These are phyloP conservation scores for Russula griseocarnosa DNA, from an alignment of 768 basidiomycete genomes.

Conservation along the genomic window DNA sequence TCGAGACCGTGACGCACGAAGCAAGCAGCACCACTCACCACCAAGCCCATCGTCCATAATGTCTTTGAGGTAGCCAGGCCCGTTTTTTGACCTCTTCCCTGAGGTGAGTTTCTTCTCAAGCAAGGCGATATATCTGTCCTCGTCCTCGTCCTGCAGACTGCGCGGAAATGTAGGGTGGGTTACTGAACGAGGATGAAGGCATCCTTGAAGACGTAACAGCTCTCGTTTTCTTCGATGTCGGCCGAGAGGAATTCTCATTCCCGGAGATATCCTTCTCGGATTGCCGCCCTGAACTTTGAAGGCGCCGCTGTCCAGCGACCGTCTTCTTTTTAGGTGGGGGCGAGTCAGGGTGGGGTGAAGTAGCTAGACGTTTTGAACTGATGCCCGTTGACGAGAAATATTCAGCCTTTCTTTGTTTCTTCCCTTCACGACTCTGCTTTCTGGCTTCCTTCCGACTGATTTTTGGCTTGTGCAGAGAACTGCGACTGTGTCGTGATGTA, in stretches of 20 bases:
- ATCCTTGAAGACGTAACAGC: constrained; percentile 29
- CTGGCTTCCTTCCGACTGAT: constrained; percentile 57
- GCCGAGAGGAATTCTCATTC: constrained; percentile 9
- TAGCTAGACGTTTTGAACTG: constrained; percentile 41
- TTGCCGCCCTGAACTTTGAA: constrained; percentile 6
- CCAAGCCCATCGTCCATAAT: constrained; percentile 77
- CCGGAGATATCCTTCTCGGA: constrained; percentile 14
- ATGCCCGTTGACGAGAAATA: constrained; percentile 43
- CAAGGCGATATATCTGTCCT: constrained; percentile 83
- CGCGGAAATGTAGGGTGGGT: constrained; percentile 30
- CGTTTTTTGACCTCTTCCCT: constrained; percentile 36
- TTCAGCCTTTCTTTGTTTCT: constrained; percentile 60
- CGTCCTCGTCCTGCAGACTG: constrained; percentile 52
- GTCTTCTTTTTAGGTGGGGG: constrained; percentile 51
- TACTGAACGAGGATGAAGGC: constrained; percentile 39
- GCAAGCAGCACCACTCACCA: constrained; percentile 46
- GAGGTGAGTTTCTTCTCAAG: constrained; percentile 75
- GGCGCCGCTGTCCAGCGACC: constrained; percentile 23
- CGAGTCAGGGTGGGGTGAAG: constrained; percentile 44
- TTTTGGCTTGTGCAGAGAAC: constrained; percentile 17
- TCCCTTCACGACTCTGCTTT: constrained; percentile 55
- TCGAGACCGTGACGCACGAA: constrained; percentile 2
- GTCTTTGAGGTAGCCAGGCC: constrained; percentile 42
- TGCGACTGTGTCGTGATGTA: constrained; percentile 4
- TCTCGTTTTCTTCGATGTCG: constrained; percentile 16